These are phyloP conservation scores for Talaromyces sp. DNA, from an alignment of 2,329 filamentous ascomycete genomes.

Conservation along the genomic window DNA sequence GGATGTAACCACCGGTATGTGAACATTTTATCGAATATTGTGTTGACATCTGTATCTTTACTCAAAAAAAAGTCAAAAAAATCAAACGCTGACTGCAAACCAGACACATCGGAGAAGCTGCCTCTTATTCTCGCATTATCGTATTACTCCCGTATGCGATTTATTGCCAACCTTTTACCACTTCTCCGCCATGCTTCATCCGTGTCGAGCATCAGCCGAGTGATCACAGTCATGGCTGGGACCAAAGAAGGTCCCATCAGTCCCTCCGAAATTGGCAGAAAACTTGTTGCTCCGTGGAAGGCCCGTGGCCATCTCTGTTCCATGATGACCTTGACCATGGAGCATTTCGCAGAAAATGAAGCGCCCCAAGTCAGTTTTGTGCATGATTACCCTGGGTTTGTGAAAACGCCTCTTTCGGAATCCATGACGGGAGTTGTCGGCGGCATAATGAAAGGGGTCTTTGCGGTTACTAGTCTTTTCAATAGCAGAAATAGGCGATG, in stretches of 20 bases:
- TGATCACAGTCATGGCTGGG: slow-evolving; percentile 2
- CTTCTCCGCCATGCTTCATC: not conserved
- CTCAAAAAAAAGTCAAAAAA: too few species aligned
- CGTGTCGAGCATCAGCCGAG: not conserved
- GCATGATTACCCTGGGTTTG: slow-evolving; percentile 2
- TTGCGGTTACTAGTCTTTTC: too few species aligned
- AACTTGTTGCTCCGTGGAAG: not conserved
- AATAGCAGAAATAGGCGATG: not conserved
- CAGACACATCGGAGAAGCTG: slow-evolving; percentile 6
- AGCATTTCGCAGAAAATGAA: not conserved
- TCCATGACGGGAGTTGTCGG: not conserved
- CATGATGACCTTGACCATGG: slow-evolving; percentile 6
- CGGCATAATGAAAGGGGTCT: not conserved
- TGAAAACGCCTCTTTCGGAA: too few species aligned
- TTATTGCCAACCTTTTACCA: slow-evolving; percentile 3
- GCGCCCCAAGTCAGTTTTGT: slow-evolving; percentile 8
- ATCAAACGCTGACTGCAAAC: too few species aligned
- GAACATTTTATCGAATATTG: too few species aligned
- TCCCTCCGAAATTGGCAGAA: not conserved
- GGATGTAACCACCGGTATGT: too few species aligned
- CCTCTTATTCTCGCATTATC: not conserved
- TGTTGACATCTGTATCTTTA: too few species aligned
- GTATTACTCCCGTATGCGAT: slow-evolving; percentile 8
- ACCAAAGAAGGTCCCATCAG: not conserved
- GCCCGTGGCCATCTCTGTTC: not conserved